A percentile compares a stretch with the other conserved stretches of the same genome.
phyloP scores from a whole-genome alignment of 345 rosid species.

The Acer campestre region DNA sequence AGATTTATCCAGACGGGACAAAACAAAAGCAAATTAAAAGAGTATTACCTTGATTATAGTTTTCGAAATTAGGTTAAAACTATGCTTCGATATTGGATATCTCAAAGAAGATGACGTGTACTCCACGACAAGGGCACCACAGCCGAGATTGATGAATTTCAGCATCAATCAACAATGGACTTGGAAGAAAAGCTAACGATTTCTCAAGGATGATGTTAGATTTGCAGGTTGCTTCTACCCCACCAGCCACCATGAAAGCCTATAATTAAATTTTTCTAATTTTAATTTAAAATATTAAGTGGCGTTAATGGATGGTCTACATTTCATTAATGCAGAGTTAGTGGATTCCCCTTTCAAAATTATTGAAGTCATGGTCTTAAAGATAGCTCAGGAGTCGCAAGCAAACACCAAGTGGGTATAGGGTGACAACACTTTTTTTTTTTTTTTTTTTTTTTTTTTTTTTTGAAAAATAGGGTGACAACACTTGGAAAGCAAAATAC shows the following conservation, averaged over 20 bases:
- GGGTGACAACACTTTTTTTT: conserved; percentile 31
- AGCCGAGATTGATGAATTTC: conserved; percentile 23
- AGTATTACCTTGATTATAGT: conserved; percentile 9
- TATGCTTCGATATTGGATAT: not conserved
- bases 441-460: no score
- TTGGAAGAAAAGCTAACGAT: conserved; percentile 23
- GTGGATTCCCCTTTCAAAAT: conserved; percentile 46
- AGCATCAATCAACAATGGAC: conserved; percentile 20
- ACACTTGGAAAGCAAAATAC: conserved; percentile 31
- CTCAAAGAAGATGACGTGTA: conserved; percentile 26
- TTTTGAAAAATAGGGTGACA: conserved; percentile 23
- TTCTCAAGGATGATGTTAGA: conserved; percentile 27
- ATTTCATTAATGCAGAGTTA: conserved; percentile 42
- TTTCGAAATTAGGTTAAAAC: conserved; percentile 22
- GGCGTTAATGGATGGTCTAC: conserved; percentile 42
- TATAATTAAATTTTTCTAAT: not conserved
- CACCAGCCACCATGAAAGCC: conserved; percentile 21
- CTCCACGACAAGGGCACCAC: conserved; percentile 28
- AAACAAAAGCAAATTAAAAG: not conserved
- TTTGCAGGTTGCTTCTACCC: conserved; percentile 14
- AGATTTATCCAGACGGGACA: no score
- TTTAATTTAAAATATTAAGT: conserved; percentile 12
- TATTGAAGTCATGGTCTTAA: conserved; percentile 21
- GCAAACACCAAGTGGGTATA: conserved; percentile 14
- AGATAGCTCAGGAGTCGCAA: conserved; percentile 16